phyloP scores from a whole-genome alignment of 805 yeast species.

The Candida maesae region DNA sequence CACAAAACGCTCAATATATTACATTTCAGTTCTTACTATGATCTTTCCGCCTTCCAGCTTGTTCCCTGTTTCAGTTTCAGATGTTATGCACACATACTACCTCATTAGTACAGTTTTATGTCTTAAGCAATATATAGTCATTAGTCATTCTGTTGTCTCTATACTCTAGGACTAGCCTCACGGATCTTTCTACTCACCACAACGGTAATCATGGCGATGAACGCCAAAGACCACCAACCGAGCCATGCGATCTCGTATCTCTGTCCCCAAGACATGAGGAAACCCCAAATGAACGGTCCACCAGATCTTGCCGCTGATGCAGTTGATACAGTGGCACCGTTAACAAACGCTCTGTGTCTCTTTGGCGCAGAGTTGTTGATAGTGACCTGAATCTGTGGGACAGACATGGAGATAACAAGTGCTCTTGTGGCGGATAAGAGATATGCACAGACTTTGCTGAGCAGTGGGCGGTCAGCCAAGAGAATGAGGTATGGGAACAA shows the following conservation, averaged over 20 bases:
- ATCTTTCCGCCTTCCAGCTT: too few relatives aligned
- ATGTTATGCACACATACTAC: too few relatives aligned
- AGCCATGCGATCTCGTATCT: constrained; percentile 16
- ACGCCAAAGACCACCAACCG: constrained; percentile 16
- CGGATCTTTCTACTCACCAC: constrained; percentile 5
- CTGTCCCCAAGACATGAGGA: constrained; percentile 18
- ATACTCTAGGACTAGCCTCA: constrained; percentile 1
- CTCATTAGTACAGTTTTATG: background rate
- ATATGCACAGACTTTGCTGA: constrained; percentile 10
- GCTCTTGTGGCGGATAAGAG: constrained; percentile 7
- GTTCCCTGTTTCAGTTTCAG: too few relatives aligned
- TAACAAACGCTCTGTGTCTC: constrained; percentile 13
- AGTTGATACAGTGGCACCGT: constrained; percentile 13
- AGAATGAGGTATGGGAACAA: constrained; percentile 19
- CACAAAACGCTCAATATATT: too few relatives aligned
- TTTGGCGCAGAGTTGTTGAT: constrained; percentile 16
- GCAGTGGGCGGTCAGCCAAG: constrained; percentile 10
- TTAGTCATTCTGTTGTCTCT: too few relatives aligned
- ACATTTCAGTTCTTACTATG: too few relatives aligned
- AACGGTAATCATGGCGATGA: constrained; percentile 4
- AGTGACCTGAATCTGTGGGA: constrained; percentile 15
- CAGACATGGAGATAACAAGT: constrained; percentile 7
- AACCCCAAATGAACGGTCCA: constrained; percentile 19
- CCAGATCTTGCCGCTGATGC: constrained; percentile 14
- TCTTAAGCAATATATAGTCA: background rate